These are phyloP conservation scores for Phytomonas sp. DNA, from an alignment of 208 protist genomes.

Conservation along the genomic window DNA sequence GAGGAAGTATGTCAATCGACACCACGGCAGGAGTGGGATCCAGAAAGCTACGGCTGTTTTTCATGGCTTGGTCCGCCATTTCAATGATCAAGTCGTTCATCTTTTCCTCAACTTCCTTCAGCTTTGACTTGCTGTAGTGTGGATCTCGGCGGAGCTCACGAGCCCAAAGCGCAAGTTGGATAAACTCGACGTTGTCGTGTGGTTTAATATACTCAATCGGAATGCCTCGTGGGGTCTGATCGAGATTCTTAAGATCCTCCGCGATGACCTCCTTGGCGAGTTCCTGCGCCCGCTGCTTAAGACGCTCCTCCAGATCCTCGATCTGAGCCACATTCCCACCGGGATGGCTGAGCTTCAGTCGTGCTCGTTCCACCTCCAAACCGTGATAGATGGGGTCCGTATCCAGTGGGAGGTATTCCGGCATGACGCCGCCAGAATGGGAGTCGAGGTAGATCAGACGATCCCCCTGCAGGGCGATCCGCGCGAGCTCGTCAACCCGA, in stretches of 20 bases:
- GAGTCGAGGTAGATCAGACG: constrained; percentile 41
- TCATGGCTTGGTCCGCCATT: constrained; percentile 35
- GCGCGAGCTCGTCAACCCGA: constrained; percentile 41
- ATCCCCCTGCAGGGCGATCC: constrained; percentile 33
- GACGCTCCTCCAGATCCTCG: constrained; percentile 43
- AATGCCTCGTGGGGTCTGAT: constrained; percentile 30
- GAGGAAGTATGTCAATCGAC: constrained; percentile 31
- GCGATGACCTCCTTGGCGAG: constrained; percentile 45
- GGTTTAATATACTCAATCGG: constrained; percentile 40
- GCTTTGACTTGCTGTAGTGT: constrained; percentile 26
- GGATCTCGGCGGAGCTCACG: constrained; percentile 53
- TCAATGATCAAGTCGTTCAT: constrained; percentile 48
- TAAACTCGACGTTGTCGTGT: constrained; percentile 54
- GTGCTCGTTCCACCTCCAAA: constrained; percentile 56
- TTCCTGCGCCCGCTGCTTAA: constrained; percentile 52
- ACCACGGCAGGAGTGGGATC: constrained; percentile 45
- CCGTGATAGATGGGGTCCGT: constrained; percentile 47
- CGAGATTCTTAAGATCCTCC: constrained; percentile 45
- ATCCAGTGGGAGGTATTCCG: constrained; percentile 48
- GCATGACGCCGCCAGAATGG: constrained; percentile 43
- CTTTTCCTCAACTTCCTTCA: constrained; percentile 33
- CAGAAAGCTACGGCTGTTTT: constrained; percentile 49
- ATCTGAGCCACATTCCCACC: constrained; percentile 40
- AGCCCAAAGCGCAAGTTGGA: constrained; percentile 32
- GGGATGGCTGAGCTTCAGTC: constrained; percentile 50